Percentiles rank a stretch among this genome's conserved stretches.
phyloP scores from a whole-genome alignment of 2,329 filamentous ascomycete genomes.

The Botrytis hyacinthi region DNA sequence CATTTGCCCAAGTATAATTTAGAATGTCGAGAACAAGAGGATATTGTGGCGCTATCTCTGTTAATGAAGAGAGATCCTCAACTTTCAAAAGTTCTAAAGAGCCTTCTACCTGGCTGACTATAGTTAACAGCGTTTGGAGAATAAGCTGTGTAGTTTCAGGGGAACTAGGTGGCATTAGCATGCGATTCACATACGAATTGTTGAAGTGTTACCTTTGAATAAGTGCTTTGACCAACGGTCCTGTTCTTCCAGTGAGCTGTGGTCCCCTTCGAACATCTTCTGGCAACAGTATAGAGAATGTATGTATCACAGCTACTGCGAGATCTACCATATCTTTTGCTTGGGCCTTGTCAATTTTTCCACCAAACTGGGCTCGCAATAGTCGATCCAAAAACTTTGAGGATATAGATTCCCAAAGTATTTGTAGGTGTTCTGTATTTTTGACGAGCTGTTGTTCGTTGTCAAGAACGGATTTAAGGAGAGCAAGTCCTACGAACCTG shows the following conservation, averaged over 20 bases:
- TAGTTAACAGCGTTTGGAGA: constrained; percentile 55
- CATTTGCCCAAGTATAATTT: constrained; percentile 55
- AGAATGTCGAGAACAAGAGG: constrained; percentile 56
- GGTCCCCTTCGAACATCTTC: constrained; percentile 45
- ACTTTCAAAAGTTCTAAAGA: constrained; percentile 49
- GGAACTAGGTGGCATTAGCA: constrained; percentile 43
- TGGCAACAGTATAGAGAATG: constrained; percentile 58
- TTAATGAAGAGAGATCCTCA: constrained; percentile 53
- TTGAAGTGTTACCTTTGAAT: constrained; percentile 49
- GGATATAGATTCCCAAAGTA: constrained; percentile 59
- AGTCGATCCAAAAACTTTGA: constrained; percentile 64
- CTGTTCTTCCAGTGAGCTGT: constrained; percentile 53
- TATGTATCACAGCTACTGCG: constrained; percentile 61
- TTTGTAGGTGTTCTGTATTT: constrained; percentile 47
- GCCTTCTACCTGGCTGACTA: constrained; percentile 53
- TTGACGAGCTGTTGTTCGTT: constrained; percentile 52
- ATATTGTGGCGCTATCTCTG: constrained; percentile 55
- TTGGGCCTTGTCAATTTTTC: constrained; percentile 42
- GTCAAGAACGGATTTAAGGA: constrained; percentile 65
- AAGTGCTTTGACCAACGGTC: constrained; percentile 52
- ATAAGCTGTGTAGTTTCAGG: constrained; percentile 52
- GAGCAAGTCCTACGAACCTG: constrained; percentile 64
- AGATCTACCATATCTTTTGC: constrained; percentile 61
- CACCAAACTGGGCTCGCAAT: constrained; percentile 51
- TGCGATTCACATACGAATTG: constrained; percentile 10